Evolutionary conservation across 2,329 filamentous ascomycete genomes (phyloP).

Genomic region (Macrophomina tecta): DNA sequence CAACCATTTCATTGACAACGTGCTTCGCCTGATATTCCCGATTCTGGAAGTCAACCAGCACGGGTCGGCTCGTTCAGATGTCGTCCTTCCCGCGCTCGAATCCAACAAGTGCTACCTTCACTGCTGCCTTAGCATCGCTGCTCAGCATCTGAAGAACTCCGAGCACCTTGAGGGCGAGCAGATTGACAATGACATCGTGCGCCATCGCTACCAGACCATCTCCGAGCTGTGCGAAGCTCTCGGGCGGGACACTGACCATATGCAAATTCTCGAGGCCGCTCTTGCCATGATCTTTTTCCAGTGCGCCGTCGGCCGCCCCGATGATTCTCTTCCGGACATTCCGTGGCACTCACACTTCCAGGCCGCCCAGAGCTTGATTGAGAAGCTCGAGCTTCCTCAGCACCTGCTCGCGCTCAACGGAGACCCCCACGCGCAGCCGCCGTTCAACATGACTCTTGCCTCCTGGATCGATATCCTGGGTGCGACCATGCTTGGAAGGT

Average conservation of each 20-base stretch:
- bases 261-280: constrained; percentile 88
- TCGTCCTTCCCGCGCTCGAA: constrained; percentile 86
- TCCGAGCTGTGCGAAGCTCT: constrained; percentile 83
- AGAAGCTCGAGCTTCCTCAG: constrained; percentile 79
- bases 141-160: constrained; percentile 87
- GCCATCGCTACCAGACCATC: constrained; percentile 88
- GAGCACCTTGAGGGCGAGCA: constrained; percentile 70
- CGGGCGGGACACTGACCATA: constrained; percentile 78
- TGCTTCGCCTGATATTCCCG: constrained; percentile 88
- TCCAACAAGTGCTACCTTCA: constrained; percentile 93
- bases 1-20: constrained; percentile 88
- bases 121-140: constrained; percentile 92
- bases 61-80: constrained; percentile 77
- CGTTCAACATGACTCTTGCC: constrained; percentile 94
- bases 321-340: constrained; percentile 87
- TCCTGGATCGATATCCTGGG: constrained; percentile 98
- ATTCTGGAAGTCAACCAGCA: constrained; percentile 90
- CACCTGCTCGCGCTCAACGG: constrained; percentile 65
- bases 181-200: constrained; percentile 88
- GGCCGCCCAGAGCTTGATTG: constrained; percentile 82
- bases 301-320: constrained; percentile 83
- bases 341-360: constrained; percentile 98
- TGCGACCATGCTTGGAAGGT: constrained; percentile 85
- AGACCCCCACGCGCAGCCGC: constrained; percentile 67
- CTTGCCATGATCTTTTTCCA: constrained; percentile 97